phyloP scores from a whole-genome alignment of 768 basidiomycete species.

The Boletus sensibilis region DNA sequence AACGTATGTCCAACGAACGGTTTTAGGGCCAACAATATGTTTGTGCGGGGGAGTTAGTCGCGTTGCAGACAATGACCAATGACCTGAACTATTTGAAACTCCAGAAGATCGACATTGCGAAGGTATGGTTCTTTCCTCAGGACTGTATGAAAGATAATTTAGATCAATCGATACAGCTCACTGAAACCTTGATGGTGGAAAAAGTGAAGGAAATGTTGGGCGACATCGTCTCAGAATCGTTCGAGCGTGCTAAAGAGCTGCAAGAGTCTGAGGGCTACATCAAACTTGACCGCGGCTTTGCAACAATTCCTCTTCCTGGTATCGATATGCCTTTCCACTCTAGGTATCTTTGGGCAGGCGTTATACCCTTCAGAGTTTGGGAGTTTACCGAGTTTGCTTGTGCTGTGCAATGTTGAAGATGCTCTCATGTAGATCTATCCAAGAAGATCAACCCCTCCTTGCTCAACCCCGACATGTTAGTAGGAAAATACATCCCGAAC shows the following conservation, averaged over 20 bases:
- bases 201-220: slow-evolving; percentile 95
- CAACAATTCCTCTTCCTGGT: slow-evolving; percentile 91
- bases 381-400: slow-evolving; percentile 34
- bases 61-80: slow-evolving; percentile 91
- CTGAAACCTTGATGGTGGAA: slow-evolving; percentile 83
- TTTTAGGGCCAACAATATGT: slow-evolving; percentile 98
- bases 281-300: slow-evolving; percentile 94
- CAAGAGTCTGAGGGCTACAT: slow-evolving; percentile 85
- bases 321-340: slow-evolving; percentile 99
- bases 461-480: slow-evolving; percentile 90
- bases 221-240: slow-evolving; percentile 86
- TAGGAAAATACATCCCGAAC: slow-evolving; percentile 97
- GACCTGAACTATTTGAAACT: slow-evolving; percentile 95
- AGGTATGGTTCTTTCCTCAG: slow-evolving; percentile 44
- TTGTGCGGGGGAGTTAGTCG: slow-evolving; percentile 93
- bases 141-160: neutral
- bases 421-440: slow-evolving; percentile 65
- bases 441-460: slow-evolving; percentile 95
- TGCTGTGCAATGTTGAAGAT: neutral
- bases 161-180: slow-evolving; percentile 52
- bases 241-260: slow-evolving; percentile 70
- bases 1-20: slow-evolving; percentile 3
- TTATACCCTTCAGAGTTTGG: slow-evolving; percentile 96
- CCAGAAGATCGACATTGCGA: slow-evolving; percentile 90
- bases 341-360: slow-evolving; percentile 97